phyloP scores from a whole-genome alignment of 352 stramenopile genomes.

The Peronospora destructor region DNA sequence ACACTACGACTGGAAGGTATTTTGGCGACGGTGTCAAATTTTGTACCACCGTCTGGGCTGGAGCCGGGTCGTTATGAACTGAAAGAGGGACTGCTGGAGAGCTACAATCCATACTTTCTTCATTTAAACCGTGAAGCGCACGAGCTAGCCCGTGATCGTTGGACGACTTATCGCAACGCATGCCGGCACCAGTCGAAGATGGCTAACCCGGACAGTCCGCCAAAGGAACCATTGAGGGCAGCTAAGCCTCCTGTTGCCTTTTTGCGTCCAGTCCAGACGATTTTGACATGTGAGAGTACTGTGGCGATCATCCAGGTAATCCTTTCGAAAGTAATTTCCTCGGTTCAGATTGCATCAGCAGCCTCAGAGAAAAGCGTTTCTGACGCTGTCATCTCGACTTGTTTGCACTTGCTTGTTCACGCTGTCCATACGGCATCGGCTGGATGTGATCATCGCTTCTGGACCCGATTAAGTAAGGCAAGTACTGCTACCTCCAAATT shows the following conservation, averaged over 20 bases:
- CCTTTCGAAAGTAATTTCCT: constrained; percentile 51
- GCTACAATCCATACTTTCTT: constrained; percentile 84
- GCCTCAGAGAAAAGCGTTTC: constrained; percentile 43
- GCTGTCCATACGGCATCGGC: constrained; percentile 54
- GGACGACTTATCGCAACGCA: constrained; percentile 65
- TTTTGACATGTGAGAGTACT: constrained; percentile 67
- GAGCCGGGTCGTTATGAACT: constrained; percentile 78
- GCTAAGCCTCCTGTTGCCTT: constrained; percentile 38
- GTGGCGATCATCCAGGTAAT: constrained; percentile 58
- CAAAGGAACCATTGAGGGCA: constrained; percentile 40
- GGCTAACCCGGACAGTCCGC: constrained; percentile 5
- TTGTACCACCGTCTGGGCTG: constrained; percentile 62
- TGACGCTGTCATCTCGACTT: constrained; percentile 79
- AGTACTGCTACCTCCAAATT: constrained; percentile 29
- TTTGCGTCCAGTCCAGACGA: constrained; percentile 43
- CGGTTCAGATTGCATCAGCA: constrained; percentile 11
- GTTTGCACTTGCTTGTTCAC: constrained; percentile 73
- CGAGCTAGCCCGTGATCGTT: constrained; percentile 74
- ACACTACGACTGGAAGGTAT: constrained; percentile 57
- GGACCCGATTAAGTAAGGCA: constrained; percentile 36
- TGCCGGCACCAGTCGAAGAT: constrained; percentile 31
- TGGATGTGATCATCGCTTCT: constrained; percentile 35
- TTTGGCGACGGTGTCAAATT: constrained; percentile 57
- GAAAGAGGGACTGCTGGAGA: constrained; percentile 61
- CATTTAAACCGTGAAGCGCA: constrained; percentile 81